phyloP scores from a whole-genome alignment of 768 basidiomycete species.

The Suillus plorans region DNA sequence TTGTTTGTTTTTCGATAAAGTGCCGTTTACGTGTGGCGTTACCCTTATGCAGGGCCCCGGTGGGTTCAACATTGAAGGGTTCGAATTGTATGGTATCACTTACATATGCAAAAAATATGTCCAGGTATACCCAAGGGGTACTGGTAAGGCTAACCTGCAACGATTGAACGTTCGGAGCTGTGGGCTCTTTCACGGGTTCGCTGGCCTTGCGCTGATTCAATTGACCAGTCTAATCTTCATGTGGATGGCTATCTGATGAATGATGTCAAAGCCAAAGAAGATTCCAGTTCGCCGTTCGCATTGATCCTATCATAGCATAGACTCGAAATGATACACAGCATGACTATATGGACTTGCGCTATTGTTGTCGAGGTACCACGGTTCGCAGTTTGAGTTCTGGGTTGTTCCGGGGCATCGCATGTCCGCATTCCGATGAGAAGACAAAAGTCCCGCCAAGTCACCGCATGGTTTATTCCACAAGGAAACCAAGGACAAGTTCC shows the following conservation, averaged over 20 bases:
- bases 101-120: neutral
- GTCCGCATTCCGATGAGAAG: conserved; percentile 30
- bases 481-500: conserved; percentile 32
- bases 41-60: neutral
- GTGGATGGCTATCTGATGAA: neutral
- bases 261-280: neutral
- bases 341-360: neutral
- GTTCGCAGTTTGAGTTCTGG: neutral
- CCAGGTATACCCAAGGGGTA: neutral
- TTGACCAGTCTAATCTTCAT: neutral
- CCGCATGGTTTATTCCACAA: conserved; percentile 36
- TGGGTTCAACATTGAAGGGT: neutral
- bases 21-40: neutral
- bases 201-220: neutral
- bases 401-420: neutral
- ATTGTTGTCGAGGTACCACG: neutral
- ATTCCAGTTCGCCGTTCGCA: neutral
- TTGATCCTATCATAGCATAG: neutral
- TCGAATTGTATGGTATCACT: neutral
- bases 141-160: neutral
- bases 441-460: conserved; percentile 24
- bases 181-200: neutral
- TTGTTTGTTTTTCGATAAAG: neutral
- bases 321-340: neutral
- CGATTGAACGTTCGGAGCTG: neutral